phyloP scores from a whole-genome alignment of 1,284 basidiomycete genomes.

The Athelia sp. region DNA sequence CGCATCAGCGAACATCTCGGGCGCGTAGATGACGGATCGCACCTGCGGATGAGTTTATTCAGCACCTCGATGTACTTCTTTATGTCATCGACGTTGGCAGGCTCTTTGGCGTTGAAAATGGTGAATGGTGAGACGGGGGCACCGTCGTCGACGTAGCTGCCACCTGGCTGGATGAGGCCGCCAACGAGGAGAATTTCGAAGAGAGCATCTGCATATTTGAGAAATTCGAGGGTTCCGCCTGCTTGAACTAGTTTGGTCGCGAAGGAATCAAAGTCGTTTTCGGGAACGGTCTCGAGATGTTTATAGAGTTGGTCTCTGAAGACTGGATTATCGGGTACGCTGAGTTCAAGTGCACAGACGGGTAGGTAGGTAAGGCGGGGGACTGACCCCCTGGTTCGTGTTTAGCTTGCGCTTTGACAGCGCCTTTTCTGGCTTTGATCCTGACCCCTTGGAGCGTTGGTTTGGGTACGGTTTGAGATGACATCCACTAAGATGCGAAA shows the following conservation, averaged over 20 bases:
- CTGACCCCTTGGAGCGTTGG: constrained; percentile 84
- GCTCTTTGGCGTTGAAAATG: constrained; percentile 76
- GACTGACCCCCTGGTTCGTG: constrained; percentile 73
- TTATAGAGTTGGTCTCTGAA: constrained; percentile 96
- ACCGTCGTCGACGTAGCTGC: constrained; percentile 85
- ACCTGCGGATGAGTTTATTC: constrained; percentile 94
- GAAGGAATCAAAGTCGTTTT: constrained; percentile 79
- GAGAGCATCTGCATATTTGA: constrained; percentile 94
- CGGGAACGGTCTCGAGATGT: constrained; percentile 83
- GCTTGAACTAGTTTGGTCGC: constrained; percentile 87
- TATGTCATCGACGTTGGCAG: constrained; percentile 76
- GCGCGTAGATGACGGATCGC: constrained; percentile 12
- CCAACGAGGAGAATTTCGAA: constrained; percentile 95
- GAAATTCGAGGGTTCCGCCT: constrained; percentile 86
- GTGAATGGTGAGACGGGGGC: constrained; percentile 80
- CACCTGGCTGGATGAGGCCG: constrained; percentile 93
- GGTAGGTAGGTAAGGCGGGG: constrained; percentile 4
- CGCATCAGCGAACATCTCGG: constrained; percentile 9
- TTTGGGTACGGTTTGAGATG: constrained; percentile 78
- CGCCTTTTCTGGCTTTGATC: constrained; percentile 85
- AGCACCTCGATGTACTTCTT: constrained; percentile 92
- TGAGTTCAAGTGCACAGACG: constrained; percentile 4
- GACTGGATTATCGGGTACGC: constrained; percentile 40
- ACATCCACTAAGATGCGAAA: constrained; percentile 42
- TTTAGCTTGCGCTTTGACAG: constrained; percentile 83